A percentile compares a stretch with the other conserved stretches of the same genome.
Conservation (phyloP, 108 stramenopile genomes). For the Pseudonitzschia delicatissima region DNA sequence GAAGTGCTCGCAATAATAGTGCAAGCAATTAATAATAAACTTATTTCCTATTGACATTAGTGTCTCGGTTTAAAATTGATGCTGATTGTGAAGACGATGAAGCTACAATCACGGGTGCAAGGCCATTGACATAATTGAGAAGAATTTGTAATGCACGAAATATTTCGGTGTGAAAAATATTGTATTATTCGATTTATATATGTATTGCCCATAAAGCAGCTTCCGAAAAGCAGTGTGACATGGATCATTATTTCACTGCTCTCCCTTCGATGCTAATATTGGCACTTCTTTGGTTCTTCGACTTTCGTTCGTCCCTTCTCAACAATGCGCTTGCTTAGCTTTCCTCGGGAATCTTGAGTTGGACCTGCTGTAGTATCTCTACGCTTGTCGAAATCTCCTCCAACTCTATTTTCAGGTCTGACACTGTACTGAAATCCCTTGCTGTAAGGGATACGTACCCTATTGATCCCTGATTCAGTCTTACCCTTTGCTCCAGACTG, state of each 20-base stretch:
- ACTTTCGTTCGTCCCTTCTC: constrained; percentile 66
- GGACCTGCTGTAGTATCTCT: constrained; percentile 28
- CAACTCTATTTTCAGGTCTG: constrained; percentile 55
- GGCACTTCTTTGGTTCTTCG: constrained; percentile 79
- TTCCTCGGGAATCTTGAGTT: constrained; percentile 49
- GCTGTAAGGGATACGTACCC: constrained; percentile 81
- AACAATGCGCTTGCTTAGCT: constrained; percentile 67
- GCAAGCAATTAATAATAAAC: too few relatives aligned
- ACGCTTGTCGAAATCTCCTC: constrained; percentile 59
- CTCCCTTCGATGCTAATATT: constrained; percentile 86
- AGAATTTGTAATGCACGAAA: too few relatives aligned
- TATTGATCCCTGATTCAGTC: constrained; percentile 60
- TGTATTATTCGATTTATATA: too few relatives aligned
- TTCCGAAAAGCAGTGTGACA: too few relatives aligned
- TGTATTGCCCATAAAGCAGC: too few relatives aligned
- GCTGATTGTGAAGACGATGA: too few relatives aligned
- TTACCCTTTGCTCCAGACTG: constrained; percentile 35
- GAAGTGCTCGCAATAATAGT: too few relatives aligned
- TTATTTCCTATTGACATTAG: too few relatives aligned
- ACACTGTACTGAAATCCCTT: constrained; percentile 85
- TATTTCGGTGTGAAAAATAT: too few relatives aligned
- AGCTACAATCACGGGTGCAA: too few relatives aligned
- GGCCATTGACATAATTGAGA: too few relatives aligned
- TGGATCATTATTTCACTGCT: constrained; percentile 45
- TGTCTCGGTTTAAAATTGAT: too few relatives aligned